Percentiles rank a stretch among this genome's conserved stretches.
Conservation (phyloP, 1,284 basidiomycete species). For the Serendipita sp. region DNA sequence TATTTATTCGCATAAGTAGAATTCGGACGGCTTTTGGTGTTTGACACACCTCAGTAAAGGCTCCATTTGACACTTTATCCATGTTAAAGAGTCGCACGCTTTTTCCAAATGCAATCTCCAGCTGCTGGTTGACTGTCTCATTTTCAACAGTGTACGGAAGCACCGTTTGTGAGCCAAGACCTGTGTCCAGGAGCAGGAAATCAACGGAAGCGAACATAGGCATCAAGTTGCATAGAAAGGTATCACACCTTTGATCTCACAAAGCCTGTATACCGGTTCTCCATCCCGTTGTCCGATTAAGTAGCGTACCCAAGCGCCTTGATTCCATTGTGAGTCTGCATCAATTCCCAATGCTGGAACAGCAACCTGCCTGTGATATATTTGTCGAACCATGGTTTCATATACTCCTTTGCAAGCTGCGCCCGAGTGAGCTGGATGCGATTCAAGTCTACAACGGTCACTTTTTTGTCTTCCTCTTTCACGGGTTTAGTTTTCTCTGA, state of each 20-base stretch:
- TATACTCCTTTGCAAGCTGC: slow-evolving; percentile 45
- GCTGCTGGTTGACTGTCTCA: slow-evolving; percentile 41
- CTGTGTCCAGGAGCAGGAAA: slow-evolving; percentile 20
- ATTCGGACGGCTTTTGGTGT: not conserved
- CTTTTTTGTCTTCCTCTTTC: slow-evolving; percentile 46
- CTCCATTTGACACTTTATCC: slow-evolving; percentile 68
- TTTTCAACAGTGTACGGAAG: slow-evolving; percentile 67
- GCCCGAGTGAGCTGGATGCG: slow-evolving; percentile 48
- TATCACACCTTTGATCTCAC: slow-evolving; percentile 55
- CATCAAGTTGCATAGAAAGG: not conserved
- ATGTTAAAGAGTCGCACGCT: slow-evolving; percentile 46
- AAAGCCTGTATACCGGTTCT: slow-evolving; percentile 65
- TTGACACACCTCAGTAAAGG: slow-evolving; percentile 38
- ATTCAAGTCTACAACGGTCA: slow-evolving; percentile 40
- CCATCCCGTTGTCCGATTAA: slow-evolving; percentile 45
- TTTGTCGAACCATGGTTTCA: slow-evolving; percentile 64
- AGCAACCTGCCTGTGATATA: slow-evolving; percentile 48
- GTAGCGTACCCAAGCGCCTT: slow-evolving; percentile 72
- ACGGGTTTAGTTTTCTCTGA: slow-evolving; percentile 52
- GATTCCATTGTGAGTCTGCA: slow-evolving; percentile 14
- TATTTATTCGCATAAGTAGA: slow-evolving; percentile 21
- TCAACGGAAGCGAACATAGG: not conserved
- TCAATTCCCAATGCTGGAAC: slow-evolving; percentile 19
- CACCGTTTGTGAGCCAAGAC: slow-evolving; percentile 34
- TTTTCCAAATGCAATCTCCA: slow-evolving; percentile 61